These are phyloP conservation scores for Kluyveromyces lactis DNA, from an alignment of 805 yeast genomes.

Conservation along the genomic window DNA sequence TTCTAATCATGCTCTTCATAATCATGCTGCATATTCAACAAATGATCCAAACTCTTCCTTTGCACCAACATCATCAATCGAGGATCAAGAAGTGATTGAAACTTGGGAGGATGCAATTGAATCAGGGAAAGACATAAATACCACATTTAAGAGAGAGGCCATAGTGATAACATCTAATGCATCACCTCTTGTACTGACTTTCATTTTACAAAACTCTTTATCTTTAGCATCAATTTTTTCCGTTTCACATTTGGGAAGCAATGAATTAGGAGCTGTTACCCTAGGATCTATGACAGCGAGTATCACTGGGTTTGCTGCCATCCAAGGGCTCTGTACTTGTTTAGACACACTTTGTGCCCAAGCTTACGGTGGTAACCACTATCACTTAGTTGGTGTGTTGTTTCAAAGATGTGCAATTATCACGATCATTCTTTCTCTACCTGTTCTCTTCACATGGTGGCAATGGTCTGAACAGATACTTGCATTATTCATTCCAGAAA, in stretches of 20 bases:
- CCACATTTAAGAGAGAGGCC: conserved; percentile 36
- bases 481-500: conserved; percentile 35
- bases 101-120: conserved; percentile 28
- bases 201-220: conserved; percentile 60
- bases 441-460: conserved; percentile 57
- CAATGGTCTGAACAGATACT: conserved; percentile 45
- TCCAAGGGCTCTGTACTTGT: conserved; percentile 73
- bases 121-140: conserved; percentile 20
- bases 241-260: conserved; percentile 64
- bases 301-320: conserved; percentile 64
- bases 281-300: conserved; percentile 73
- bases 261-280: conserved; percentile 68
- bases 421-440: conserved; percentile 43
- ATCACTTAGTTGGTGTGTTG: conserved; percentile 57
- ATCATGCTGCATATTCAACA: neutral
- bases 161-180: conserved; percentile 38
- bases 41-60: neutral
- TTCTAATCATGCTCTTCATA: conserved; percentile 1
- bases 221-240: conserved; percentile 72
- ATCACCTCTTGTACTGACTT: conserved; percentile 57
- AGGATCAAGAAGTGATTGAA: conserved; percentile 15
- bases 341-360: conserved; percentile 74
- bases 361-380: conserved; percentile 63
- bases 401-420: conserved; percentile 60
- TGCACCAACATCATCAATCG: conserved; percentile 1